Evolutionary conservation across 768 basidiomycete species (phyloP).

Genomic region (Lactarius quietus): DNA sequence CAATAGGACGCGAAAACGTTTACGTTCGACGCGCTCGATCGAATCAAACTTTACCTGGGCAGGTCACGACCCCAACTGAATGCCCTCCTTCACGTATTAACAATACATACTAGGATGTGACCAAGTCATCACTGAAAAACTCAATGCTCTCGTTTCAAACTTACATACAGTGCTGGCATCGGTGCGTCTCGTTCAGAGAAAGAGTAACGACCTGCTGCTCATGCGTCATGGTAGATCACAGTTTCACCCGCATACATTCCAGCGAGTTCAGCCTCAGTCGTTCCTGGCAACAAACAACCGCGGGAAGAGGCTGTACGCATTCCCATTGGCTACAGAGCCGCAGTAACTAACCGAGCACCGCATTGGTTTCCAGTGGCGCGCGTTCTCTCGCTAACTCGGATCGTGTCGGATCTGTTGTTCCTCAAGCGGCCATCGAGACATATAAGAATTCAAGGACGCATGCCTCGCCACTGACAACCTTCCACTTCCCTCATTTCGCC

Average conservation of each 20-base stretch:
- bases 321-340: neutral
- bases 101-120: too few relatives aligned
- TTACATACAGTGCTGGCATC: neutral
- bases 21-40: neutral
- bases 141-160: neutral
- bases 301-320: neutral
- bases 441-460: conserved; percentile 5
- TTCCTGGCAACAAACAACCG: conserved; percentile 6
- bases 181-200: neutral
- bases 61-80: too few relatives aligned
- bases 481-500: neutral
- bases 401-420: neutral
- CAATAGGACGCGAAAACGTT: neutral
- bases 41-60: too few relatives aligned
- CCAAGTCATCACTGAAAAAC: neutral
- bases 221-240: neutral
- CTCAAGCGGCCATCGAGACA: neutral
- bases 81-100: too few relatives aligned
- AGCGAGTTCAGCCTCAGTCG: neutral
- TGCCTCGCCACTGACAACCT: neutral
- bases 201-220: neutral
- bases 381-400: neutral
- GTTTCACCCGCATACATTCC: neutral
- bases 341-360: conserved; percentile 3
- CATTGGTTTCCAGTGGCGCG: neutral